Evolutionary conservation across 2,329 filamentous ascomycete species (phyloP).

Genomic region (Leptographium radiaticola): DNA sequence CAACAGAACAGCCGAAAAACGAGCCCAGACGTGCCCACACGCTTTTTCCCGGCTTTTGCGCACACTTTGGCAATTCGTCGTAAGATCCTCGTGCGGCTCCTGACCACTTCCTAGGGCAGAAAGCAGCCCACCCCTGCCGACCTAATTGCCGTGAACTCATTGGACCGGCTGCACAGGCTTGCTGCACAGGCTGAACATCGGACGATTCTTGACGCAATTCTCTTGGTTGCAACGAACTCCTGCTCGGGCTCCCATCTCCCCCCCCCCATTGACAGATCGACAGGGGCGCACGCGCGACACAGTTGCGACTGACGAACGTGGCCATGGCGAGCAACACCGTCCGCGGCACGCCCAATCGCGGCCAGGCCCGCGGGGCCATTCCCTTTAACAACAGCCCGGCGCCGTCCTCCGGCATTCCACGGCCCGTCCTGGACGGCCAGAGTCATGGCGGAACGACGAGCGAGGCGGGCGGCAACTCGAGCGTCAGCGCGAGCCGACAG

Average conservation of each 20-base stretch:
- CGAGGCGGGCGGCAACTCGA: constrained; percentile 46
- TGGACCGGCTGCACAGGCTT: neutral
- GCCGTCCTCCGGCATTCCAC: constrained; percentile 51
- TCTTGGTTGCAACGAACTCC: neutral
- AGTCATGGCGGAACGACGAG: constrained; percentile 30
- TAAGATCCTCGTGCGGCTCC: neutral
- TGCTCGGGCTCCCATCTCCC: neutral
- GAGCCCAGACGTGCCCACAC: constrained; percentile 7
- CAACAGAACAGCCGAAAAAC: constrained; percentile 10
- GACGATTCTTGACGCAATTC: neutral
- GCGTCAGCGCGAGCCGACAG: constrained; percentile 83
- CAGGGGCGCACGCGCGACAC: neutral
- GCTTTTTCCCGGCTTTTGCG: neutral
- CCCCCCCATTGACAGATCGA: neutral
- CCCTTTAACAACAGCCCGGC: constrained; percentile 50
- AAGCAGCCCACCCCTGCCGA: neutral
- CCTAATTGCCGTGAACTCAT: neutral
- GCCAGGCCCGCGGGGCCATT: constrained; percentile 42
- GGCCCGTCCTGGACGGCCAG: constrained; percentile 50
- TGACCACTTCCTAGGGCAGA: neutral
- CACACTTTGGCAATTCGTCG: neutral
- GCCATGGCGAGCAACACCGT: constrained; percentile 49
- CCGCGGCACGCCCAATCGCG: constrained; percentile 55
- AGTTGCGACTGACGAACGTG: constrained; percentile 4
- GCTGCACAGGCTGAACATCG: neutral